Conservation (phyloP, 176 grass and related monocot species). For the Cenchrus purpureus region DNA sequence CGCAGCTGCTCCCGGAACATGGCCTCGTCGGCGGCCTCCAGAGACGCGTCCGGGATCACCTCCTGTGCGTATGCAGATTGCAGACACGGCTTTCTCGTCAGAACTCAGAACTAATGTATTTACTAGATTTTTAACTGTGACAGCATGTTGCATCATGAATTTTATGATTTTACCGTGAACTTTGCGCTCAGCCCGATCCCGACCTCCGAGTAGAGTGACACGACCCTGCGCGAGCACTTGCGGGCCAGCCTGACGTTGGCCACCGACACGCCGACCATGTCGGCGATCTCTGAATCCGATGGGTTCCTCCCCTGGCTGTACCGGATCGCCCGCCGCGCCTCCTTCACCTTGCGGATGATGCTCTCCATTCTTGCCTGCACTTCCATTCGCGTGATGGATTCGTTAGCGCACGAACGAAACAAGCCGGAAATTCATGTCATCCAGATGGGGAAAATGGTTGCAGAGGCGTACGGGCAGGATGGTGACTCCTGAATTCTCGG, state of each 20-base stretch:
- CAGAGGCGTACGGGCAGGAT: conserved; percentile 69
- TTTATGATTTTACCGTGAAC: conserved; percentile 45
- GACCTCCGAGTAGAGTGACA: conserved; percentile 65
- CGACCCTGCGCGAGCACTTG: conserved; percentile 63
- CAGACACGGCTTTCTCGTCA: not conserved
- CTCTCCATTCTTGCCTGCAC: conserved; percentile 77
- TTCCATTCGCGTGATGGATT: not conserved
- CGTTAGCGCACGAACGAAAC: not conserved
- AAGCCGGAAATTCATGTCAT: not conserved
- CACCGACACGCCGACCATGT: conserved; percentile 59
- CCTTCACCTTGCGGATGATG: conserved; percentile 72
- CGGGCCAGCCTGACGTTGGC: conserved; percentile 69
- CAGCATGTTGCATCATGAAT: no score
- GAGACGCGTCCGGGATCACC: conserved; percentile 52
- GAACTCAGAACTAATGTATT: not conserved
- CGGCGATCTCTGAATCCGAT: conserved; percentile 60
- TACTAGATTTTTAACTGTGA: not conserved
- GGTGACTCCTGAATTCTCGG: conserved; percentile 59
- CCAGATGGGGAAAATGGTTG: not conserved
- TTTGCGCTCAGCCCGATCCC: conserved; percentile 44
- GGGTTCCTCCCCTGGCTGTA: conserved; percentile 59
- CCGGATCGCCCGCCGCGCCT: conserved; percentile 57
- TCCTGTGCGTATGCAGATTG: conserved; percentile 46
- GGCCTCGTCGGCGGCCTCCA: conserved; percentile 46
- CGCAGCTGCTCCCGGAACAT: conserved; percentile 55